phyloP scores from a whole-genome alignment of 2,329 filamentous ascomycete species.

The Leptographium galeiforme region DNA sequence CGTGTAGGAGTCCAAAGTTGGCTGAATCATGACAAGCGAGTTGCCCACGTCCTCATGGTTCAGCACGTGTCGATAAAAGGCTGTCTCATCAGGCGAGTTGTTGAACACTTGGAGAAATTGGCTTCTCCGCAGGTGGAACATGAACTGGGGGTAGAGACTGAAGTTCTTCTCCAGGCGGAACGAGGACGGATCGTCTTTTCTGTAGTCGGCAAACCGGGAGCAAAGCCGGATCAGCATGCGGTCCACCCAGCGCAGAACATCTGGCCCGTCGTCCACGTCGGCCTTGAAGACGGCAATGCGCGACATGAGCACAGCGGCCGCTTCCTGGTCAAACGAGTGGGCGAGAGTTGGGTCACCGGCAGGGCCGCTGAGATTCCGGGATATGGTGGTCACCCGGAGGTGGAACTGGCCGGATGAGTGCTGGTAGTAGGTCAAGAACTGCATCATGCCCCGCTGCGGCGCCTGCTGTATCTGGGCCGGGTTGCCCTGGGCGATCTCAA shows the following conservation, averaged over 20 bases:
- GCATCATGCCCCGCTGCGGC: slow-evolving; percentile 87
- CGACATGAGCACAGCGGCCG: slow-evolving; percentile 96
- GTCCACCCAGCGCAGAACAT: slow-evolving; percentile 95
- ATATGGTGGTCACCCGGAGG: slow-evolving; percentile 86
- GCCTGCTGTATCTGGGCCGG: slow-evolving; percentile 66
- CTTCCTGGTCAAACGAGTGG: slow-evolving; percentile 96
- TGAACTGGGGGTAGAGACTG: slow-evolving; percentile 96
- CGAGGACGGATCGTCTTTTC: slow-evolving; percentile 94
- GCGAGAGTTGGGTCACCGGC: slow-evolving; percentile 90
- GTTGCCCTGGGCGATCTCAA: slow-evolving; percentile 91
- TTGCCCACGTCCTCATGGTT: slow-evolving; percentile 97
- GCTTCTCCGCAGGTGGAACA: slow-evolving; percentile 95
- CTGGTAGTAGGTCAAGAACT: slow-evolving; percentile 97
- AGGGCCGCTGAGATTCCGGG: slow-evolving; percentile 80
- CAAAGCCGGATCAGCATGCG: slow-evolving; percentile 95
- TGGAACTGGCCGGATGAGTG: slow-evolving; percentile 95
- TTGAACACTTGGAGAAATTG: slow-evolving; percentile 99
- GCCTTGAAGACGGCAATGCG: slow-evolving; percentile 98
- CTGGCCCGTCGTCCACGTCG: slow-evolving; percentile 95
- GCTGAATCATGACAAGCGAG: slow-evolving; percentile 97
- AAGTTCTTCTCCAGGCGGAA: slow-evolving; percentile 99
- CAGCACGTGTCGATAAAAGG: slow-evolving; percentile 94
- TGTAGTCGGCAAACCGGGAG: slow-evolving; percentile 92
- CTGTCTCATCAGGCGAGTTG: slow-evolving; percentile 96
- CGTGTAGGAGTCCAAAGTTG: slow-evolving; percentile 91